Conservation (phyloP, 73 alveolate genomes). For the Stentor coeruleus region DNA sequence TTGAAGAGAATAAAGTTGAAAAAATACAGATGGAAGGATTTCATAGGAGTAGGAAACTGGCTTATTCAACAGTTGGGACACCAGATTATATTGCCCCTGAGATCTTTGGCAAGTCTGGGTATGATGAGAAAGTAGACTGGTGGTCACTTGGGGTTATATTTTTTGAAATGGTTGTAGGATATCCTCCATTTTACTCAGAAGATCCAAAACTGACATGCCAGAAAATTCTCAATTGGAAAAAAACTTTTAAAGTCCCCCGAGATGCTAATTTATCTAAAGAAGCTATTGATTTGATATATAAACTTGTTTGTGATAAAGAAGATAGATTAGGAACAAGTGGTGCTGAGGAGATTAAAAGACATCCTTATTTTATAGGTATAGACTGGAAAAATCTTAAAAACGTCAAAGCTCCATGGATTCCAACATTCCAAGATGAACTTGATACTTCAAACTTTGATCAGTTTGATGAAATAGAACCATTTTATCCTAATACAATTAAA, state of each 20-base stretch:
- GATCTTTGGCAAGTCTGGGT: conserved; percentile 85
- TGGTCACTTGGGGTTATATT: conserved; percentile 89
- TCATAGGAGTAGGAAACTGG: conserved; percentile 30
- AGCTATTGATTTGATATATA: conserved; percentile 70
- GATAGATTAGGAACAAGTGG: conserved; percentile 80
- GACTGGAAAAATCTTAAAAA: conserved; percentile 83
- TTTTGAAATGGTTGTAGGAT: conserved; percentile 88
- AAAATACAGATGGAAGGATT: not conserved
- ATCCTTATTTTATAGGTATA: conserved; percentile 88
- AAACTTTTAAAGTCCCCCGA: conserved; percentile 62
- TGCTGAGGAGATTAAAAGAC: conserved; percentile 82
- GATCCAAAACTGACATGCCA: conserved; percentile 81
- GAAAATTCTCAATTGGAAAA: conserved; percentile 80
- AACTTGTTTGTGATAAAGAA: conserved; percentile 65
- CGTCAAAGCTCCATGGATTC: conserved; percentile 74
- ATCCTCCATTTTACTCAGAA: conserved; percentile 86
- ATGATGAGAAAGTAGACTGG: conserved; percentile 85
- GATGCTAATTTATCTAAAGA: conserved; percentile 77
- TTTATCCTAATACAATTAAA: not conserved
- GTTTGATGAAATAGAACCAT: conserved; percentile 18
- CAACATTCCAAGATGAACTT: conserved; percentile 23
- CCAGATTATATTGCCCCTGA: conserved; percentile 99
- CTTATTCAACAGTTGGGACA: conserved; percentile 80
- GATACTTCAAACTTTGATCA: conserved; percentile 15
- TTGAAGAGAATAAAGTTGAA: not conserved